Base-by-base conservation (phyloP, 139 green algal genomes). In the Chlorella sp. region DNA sequence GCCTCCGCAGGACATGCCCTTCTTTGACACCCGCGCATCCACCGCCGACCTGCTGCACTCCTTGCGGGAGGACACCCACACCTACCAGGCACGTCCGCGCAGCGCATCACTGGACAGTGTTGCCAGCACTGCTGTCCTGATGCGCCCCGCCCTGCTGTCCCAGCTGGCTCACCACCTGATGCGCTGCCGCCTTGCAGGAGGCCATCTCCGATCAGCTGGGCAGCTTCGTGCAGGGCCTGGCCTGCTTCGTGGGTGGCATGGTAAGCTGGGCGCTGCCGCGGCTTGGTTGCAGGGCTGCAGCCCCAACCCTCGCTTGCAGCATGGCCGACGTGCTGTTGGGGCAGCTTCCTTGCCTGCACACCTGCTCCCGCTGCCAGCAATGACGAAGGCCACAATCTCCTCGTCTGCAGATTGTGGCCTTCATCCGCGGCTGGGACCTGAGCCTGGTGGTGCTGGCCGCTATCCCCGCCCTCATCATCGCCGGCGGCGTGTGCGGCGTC, bases 1-100 rank as follows among this genome's bases (percentile, higher is more conserved):
- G n/a, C n/a, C 38, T 30, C 82, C 83, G 36, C 96, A 98, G 91
- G 95, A 98, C 38, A 87, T 98, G 30, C 82, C 73, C 0, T 98
- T 93, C 88, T 98, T 97, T 75, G 96, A 98, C 78, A 88, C 85
- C 11, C n/a, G 91, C 2, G 86, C 86, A 41, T 94, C 81, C 0
- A 90, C 88, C 32, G 90, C 91, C 15, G 36, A 80, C 15, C 84
- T 94, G 79, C 81, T 95, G 80, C 89, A 95, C 41, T 89, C 89
- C 3, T 88, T 97, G 62, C 95, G 93, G 16, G 94, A 96, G 69
- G 93, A 96, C 86, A 89, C 65, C 57, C 47, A 86, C 0, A 82
- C 81, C 34, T 75, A 75, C 36, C 51, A 60, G 51, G 51, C 51
- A 60, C 51, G 51, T 15, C 51, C 21, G 51, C 11, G n/a, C 44